Evolutionary conservation across 306 rosid species (phyloP), one percentile per base, ranked within the genome.

Genomic region (Macrotyloma uniflorum): DNA sequence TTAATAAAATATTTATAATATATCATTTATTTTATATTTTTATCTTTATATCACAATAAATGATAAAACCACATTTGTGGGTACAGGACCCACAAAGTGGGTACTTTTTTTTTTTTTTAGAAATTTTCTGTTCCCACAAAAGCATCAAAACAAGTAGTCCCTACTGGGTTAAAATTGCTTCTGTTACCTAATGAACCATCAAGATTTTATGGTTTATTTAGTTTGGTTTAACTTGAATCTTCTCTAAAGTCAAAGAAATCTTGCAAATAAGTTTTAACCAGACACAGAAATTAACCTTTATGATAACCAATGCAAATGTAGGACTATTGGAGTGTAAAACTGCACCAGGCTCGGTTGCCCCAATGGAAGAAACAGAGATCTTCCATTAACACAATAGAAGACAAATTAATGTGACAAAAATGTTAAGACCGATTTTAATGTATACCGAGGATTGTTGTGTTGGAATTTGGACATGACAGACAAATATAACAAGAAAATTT

Each of bases 171-270:
- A 20, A 11, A 57, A 57, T 57, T 10, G 5, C 35, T 70, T 70
- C 78, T 50, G 47, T 82, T 23, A 64, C 51, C 74, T 75, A 72
- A 35, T 46, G 67, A 30, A 6, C 6, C 35, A 24, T 24, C 8
- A 23, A 22, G 6, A 23, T 33, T 55, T 53, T 83, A 20, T 70
- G 43, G 45, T 82, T 24, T 35, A 85, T 84, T 77, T 33, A 53
- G 16, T 22, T 57, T 43, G 79, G 19, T 11, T 24, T 30, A 74
- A 22, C 8, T 59, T 26, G 58, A 58, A 43, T 43, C 43, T 49
- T 74, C 8, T 36, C 40, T 33, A 62, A 19, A 62, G 47, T 26
- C 13, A 61, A 30, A 24, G 61, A 38, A 45, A 59, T 58, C 65
- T 58, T 58, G 18, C 19, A 26, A 58, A 58, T 23, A 22, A 5